These are phyloP conservation scores for Ormosia semicastrata DNA, from an alignment of 306 rosid species.

Conservation along the genomic window DNA sequence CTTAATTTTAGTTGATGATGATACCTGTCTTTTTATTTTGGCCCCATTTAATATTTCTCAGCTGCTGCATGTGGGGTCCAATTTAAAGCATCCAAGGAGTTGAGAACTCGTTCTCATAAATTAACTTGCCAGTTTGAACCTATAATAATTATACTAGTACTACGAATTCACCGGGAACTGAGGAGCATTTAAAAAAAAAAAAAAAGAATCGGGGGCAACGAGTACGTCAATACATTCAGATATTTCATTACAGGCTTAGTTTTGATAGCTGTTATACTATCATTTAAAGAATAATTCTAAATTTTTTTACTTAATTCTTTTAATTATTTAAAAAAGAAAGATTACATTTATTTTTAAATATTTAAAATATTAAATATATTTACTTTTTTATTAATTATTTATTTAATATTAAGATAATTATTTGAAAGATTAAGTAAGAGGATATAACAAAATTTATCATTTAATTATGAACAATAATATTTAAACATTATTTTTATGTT, in stretches of 20 bases:
- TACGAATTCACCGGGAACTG: conserved; percentile 5
- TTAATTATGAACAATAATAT: too few species aligned
- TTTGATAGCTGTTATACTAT: not conserved
- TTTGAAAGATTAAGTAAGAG: too few species aligned
- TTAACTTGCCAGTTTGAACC: conserved; percentile 32
- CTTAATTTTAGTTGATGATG: not conserved
- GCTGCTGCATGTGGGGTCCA: conserved; percentile 32
- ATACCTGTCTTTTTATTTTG: not conserved
- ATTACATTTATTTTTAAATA: too few species aligned
- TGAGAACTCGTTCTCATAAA: conserved; percentile 11
- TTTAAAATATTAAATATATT: too few species aligned
- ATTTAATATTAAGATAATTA: too few species aligned
- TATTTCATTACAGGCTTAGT: not conserved
- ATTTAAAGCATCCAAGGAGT: conserved; percentile 27
- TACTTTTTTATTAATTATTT: too few species aligned
- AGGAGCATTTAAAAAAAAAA: not conserved
- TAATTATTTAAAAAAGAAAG: too few species aligned
- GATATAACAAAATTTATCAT: too few species aligned
- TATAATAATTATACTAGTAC: not conserved
- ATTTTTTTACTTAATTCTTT: too few species aligned
- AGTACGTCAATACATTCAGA: conserved; percentile 4
- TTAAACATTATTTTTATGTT: too few species aligned
- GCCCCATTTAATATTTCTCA: conserved; percentile 21
- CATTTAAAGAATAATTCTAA: not conserved
- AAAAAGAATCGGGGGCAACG: not conserved